These are phyloP conservation scores for Neoboletus subvelutipes DNA, from an alignment of 768 basidiomycete genomes.

Conservation along the genomic window DNA sequence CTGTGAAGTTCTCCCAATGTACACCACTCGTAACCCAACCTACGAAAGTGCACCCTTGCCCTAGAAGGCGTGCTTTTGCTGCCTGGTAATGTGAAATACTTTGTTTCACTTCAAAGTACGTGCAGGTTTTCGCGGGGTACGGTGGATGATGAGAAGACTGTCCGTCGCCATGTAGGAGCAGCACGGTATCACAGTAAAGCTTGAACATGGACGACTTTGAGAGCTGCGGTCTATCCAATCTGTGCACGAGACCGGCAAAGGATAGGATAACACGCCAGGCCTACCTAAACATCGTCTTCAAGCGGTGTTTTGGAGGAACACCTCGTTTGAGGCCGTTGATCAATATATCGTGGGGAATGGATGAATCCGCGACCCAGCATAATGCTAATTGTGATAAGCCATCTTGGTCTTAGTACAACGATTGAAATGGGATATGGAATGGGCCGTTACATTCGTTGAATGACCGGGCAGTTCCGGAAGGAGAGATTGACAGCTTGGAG, in stretches of 20 bases:
- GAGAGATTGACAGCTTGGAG: conserved; percentile 45
- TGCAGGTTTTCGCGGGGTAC: conserved; percentile 23
- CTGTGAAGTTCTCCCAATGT: conserved; percentile 52
- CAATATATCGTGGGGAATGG: conserved; percentile 54
- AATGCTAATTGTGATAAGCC: conserved; percentile 46
- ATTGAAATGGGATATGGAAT: not conserved
- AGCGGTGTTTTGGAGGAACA: conserved; percentile 67
- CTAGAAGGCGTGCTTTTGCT: conserved; percentile 50
- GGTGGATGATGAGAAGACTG: conserved; percentile 10
- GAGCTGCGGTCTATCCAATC: conserved; percentile 43
- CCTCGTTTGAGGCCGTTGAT: conserved; percentile 83
- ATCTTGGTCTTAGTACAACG: not conserved
- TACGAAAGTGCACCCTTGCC: conserved; percentile 46
- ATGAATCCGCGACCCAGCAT: conserved; percentile 62
- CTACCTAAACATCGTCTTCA: conserved; percentile 64
- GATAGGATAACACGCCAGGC: conserved; percentile 1
- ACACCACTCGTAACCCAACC: conserved; percentile 63
- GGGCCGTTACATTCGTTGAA: conserved; percentile 66
- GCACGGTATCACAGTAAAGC: conserved; percentile 37
- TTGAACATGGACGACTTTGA: conserved; percentile 55
- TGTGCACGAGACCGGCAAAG: not conserved
- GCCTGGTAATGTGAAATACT: conserved; percentile 44
- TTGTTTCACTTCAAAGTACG: conserved; percentile 50
- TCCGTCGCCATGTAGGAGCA: conserved; percentile 11
- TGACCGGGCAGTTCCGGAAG: conserved; percentile 38